A percentile compares a stretch with the other conserved stretches of the same genome.
Conservation (phyloP, 441 rosid genomes). For the Aleurites moluccanus region DNA sequence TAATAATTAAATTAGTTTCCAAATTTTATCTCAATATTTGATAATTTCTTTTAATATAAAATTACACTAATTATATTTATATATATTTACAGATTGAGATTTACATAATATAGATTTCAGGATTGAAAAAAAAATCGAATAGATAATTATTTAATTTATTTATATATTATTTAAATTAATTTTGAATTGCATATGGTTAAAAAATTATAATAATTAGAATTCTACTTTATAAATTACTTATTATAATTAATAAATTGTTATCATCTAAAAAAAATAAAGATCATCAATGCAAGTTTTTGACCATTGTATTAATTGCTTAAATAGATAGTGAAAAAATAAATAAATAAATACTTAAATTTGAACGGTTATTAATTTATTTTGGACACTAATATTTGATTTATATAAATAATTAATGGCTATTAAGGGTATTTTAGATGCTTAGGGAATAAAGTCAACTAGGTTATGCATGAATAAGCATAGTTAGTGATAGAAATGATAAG, state of each 20-base stretch:
- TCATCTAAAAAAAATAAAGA: conserved; percentile 14
- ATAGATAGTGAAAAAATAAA: neutral
- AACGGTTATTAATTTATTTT: conserved; percentile 11
- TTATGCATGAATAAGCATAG: conserved; percentile 22
- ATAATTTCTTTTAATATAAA: neutral
- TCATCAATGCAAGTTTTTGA: conserved; percentile 28
- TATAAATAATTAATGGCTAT: neutral
- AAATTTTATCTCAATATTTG: neutral
- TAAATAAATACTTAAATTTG: neutral
- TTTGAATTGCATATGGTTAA: too few relatives aligned
- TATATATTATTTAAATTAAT: too few relatives aligned
- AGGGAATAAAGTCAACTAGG: conserved; percentile 31
- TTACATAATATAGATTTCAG: too few relatives aligned
- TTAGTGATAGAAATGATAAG: conserved; percentile 29
- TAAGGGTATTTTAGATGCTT: neutral
- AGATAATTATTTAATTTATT: too few relatives aligned
- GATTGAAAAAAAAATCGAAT: too few relatives aligned
- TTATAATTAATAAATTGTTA: neutral
- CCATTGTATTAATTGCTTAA: conserved; percentile 20
- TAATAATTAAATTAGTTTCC: neutral
- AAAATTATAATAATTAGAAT: too few relatives aligned
- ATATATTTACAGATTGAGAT: neutral
- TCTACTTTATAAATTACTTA: too few relatives aligned
- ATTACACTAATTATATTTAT: too few relatives aligned
- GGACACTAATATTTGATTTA: neutral